Evolutionary conservation across 2,329 filamentous ascomycete genomes (phyloP), one percentile per base, ranked within the genome.

Genomic region (Aspergillus phoenicis): DNA sequence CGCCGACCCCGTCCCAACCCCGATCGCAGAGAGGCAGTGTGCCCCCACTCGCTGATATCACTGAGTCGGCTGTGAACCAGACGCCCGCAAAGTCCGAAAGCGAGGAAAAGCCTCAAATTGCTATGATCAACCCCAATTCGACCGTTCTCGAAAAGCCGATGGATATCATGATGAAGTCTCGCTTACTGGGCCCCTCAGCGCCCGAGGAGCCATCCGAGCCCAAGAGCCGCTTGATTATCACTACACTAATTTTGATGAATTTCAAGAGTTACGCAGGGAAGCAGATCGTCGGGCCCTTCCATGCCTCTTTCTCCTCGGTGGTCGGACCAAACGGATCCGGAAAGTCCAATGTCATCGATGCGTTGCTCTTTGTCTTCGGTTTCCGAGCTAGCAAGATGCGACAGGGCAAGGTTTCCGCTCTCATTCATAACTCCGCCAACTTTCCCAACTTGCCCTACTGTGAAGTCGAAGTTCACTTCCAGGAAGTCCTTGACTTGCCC

Each of bases 341-440:
- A 61, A 99, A 99, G 76, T 98, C 95, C 22, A 99, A 99, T 70
- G 96, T 99, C 64, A 99, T 99, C 73, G 95, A 99, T 78, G 97
- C 95, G 2, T 82, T 99, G 28, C 86, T 99, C 0, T 99, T 99
- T 72, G 95, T 99, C n/a, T 99, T 99, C 73, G 95, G 96, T 57
- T 99, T 99, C 81, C 89, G 95, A 62, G 95, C 95, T 45, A 98
- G 94, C 83, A 99, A 99, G 80, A 99, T 99, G 95, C 87, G 95
- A 71, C 95, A 99, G 77, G 95, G 95, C 72, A 99, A 99, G 80
- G 93, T 99, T 52, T 99, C 95, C 1, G 95, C 95, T 4, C 82
- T 99, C 52, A 99, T 99, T 67, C 95, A 99, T 80, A 99, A 98
- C 75, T 98, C 95, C 11, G 93, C 93, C 0, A 86, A 91, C 59